These are phyloP conservation scores for Emmonsiellopsis sp. DNA, from an alignment of 2,329 filamentous ascomycete genomes.

Conservation along the genomic window DNA sequence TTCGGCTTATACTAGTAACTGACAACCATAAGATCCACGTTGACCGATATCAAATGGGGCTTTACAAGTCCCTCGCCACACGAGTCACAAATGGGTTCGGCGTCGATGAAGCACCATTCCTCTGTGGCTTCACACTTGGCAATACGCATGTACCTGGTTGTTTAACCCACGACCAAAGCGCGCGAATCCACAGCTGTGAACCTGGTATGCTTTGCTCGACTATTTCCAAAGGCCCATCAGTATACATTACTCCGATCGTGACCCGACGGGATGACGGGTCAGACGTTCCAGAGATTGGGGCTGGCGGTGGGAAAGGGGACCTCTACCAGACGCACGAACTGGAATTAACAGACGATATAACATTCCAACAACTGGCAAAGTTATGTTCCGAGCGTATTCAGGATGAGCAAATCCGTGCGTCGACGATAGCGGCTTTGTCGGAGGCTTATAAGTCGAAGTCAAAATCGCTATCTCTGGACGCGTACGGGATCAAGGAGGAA, in stretches of 20 bases:
- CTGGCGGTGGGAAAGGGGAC: slow-evolving; percentile 71
- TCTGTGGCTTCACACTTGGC: slow-evolving; percentile 66
- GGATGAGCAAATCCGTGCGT: slow-evolving; percentile 18
- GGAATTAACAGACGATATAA: slow-evolving; percentile 42
- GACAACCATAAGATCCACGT: slow-evolving; percentile 57
- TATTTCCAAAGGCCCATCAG: slow-evolving; percentile 42
- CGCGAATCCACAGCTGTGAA: slow-evolving; percentile 78
- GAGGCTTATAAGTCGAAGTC: slow-evolving; percentile 24
- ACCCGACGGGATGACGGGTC: slow-evolving; percentile 46
- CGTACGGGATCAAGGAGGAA: slow-evolving; percentile 27
- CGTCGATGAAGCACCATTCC: slow-evolving; percentile 52
- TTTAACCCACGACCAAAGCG: slow-evolving; percentile 49
- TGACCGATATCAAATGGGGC: slow-evolving; percentile 64
- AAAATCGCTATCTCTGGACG: slow-evolving; percentile 28
- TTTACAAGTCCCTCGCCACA: slow-evolving; percentile 58
- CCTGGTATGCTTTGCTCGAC: slow-evolving; percentile 45
- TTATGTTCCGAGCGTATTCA: slow-evolving; percentile 38
- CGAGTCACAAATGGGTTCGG: slow-evolving; percentile 30
- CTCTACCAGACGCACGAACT: slow-evolving; percentile 59
- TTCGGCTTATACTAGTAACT: slow-evolving; percentile 3
- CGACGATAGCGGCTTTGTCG: slow-evolving; percentile 21
- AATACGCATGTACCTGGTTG: slow-evolving; percentile 63
- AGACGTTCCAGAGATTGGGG: slow-evolving; percentile 62
- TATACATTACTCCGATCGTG: slow-evolving; percentile 72
- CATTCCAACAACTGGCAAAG: slow-evolving; percentile 44